Percentiles rank a stretch among this genome's conserved stretches.
Evolutionary conservation across 2,329 filamentous ascomycete genomes (phyloP).

Genomic region (Ploettnerulaceae sp.): DNA sequence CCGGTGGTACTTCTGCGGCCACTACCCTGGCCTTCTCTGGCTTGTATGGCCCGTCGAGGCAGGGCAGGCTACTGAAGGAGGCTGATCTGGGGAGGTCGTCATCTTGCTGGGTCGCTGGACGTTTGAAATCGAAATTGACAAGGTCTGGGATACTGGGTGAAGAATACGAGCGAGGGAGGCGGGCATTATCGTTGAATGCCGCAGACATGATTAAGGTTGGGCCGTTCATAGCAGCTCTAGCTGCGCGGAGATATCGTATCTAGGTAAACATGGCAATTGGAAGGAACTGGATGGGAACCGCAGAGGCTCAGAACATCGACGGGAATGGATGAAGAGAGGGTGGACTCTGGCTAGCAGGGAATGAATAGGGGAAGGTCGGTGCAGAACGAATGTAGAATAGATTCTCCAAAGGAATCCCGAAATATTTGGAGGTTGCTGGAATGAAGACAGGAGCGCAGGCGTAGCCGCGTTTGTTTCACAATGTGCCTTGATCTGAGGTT

Average conservation of each 20-base stretch:
- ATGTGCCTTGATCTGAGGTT: not conserved
- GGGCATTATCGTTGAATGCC: slow-evolving; percentile 25
- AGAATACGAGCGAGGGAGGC: slow-evolving; percentile 33
- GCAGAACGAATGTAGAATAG: slow-evolving; percentile 1
- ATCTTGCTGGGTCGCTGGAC: slow-evolving; percentile 14
- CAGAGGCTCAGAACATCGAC: slow-evolving; percentile 9
- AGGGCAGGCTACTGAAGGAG: slow-evolving; percentile 52
- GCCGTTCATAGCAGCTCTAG: slow-evolving; percentile 29
- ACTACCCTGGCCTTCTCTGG: slow-evolving; percentile 21
- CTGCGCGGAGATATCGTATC: slow-evolving; percentile 17
- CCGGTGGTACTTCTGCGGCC: slow-evolving; percentile 16
- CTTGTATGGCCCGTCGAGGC: slow-evolving; percentile 28
- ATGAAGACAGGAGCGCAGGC: slow-evolving; percentile 2
- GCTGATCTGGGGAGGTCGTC: slow-evolving; percentile 47
- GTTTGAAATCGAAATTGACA: slow-evolving; percentile 27
- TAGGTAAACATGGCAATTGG: slow-evolving; percentile 26
- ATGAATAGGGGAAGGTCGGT: slow-evolving; percentile 4
- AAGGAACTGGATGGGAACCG: not conserved
- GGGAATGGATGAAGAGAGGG: slow-evolving; percentile 24
- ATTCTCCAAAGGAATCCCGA: slow-evolving; percentile 1
- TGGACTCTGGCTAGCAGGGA: slow-evolving; percentile 12
- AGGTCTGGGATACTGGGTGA: slow-evolving; percentile 32
- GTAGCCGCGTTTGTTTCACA: slow-evolving; percentile 18
- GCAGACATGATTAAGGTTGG: slow-evolving; percentile 31
- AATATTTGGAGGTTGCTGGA: slow-evolving; percentile 6